Conservation (phyloP, 805 yeast genomes). For the Candida pini region DNA sequence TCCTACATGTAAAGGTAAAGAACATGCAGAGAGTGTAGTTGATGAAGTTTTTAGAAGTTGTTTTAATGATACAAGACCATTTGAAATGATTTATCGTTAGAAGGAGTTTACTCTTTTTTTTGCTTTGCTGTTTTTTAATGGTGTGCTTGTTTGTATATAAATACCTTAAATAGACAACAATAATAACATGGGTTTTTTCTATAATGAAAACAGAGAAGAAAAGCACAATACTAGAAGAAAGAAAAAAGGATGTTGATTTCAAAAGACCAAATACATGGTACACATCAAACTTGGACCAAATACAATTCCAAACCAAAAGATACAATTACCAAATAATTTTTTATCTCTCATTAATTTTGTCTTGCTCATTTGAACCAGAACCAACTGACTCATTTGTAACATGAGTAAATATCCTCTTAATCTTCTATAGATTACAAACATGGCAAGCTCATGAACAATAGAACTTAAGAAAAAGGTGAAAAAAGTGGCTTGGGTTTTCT, state of each 20-base stretch:
- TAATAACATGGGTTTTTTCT: too few species aligned
- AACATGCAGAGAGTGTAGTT: slow-evolving; percentile 74
- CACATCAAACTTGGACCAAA: slow-evolving; percentile 88
- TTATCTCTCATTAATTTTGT: slow-evolving; percentile 50
- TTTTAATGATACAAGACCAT: slow-evolving; percentile 92
- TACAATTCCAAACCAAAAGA: slow-evolving; percentile 90
- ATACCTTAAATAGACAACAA: background rate
- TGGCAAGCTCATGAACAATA: slow-evolving; percentile 82
- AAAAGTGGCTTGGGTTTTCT: slow-evolving; percentile 64
- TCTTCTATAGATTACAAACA: slow-evolving; percentile 80
- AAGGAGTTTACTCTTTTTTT: background rate
- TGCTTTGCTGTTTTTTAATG: background rate
- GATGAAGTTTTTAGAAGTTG: slow-evolving; percentile 90
- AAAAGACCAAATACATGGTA: slow-evolving; percentile 75
- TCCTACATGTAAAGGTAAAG: slow-evolving; percentile 69
- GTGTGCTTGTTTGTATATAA: background rate
- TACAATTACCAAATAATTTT: slow-evolving; percentile 64
- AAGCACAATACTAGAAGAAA: too few species aligned
- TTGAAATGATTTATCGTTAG: slow-evolving; percentile 80
- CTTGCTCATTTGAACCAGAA: slow-evolving; percentile 61
- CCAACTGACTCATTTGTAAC: slow-evolving; percentile 85
- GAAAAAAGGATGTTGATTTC: slow-evolving; percentile 6
- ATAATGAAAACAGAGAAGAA: too few species aligned
- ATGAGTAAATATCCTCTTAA: slow-evolving; percentile 74
- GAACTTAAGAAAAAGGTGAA: slow-evolving; percentile 77